These are phyloP conservation scores for Debaryomyces psychrophilus DNA, from an alignment of 1,139 yeast genomes.

Conservation along the genomic window DNA sequence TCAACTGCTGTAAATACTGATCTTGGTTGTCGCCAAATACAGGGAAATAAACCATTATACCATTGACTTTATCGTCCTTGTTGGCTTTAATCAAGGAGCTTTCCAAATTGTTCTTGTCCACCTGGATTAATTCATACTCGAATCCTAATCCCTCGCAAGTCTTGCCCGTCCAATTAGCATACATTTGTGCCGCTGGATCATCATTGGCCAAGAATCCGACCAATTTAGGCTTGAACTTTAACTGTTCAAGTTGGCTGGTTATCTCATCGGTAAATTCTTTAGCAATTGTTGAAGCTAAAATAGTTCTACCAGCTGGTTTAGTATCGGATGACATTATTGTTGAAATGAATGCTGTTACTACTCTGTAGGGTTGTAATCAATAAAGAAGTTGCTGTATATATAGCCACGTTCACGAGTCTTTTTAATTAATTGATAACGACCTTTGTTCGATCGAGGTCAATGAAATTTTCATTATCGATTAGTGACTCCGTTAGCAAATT, in stretches of 20 bases:
- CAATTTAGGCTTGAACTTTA: constrained; percentile 65
- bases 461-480: constrained; percentile 7
- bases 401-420: constrained; percentile 7
- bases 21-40: constrained; percentile 95
- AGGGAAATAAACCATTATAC: constrained; percentile 98
- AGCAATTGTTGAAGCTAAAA: constrained; percentile 86
- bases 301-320: constrained; percentile 72
- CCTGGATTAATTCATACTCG: constrained; percentile 72
- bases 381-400: not conserved
- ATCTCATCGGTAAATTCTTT: constrained; percentile 80
- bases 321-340: constrained; percentile 10
- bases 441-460: constrained; percentile 1
- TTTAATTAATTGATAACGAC: constrained; percentile 2
- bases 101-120: constrained; percentile 82
- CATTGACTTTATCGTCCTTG: constrained; percentile 73
- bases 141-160: constrained; percentile 88
- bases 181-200: constrained; percentile 94
- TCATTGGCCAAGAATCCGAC: constrained; percentile 91
- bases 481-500: constrained; percentile 7
- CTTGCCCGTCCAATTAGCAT: constrained; percentile 95
- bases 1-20: constrained; percentile 91
- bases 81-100: constrained; percentile 83
- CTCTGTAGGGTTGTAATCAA: not conserved
- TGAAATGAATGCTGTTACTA: constrained; percentile 5
- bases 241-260: constrained; percentile 53